phyloP scores from a whole-genome alignment of 768 basidiomycete genomes.

The Kwoniella botswanensis region DNA sequence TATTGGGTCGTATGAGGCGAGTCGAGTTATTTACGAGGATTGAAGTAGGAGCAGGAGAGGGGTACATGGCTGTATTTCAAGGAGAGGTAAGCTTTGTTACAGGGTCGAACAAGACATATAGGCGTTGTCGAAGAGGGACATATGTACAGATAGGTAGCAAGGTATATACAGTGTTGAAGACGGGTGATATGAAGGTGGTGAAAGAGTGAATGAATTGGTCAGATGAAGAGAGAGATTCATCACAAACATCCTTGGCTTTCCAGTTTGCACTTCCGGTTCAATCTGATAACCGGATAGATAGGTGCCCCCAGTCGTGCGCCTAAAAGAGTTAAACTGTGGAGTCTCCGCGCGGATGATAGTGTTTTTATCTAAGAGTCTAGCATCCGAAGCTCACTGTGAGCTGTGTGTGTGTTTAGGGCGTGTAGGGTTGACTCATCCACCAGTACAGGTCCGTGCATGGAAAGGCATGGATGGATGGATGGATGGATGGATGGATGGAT shows the following conservation, averaged over 20 bases:
- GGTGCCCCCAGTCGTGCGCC: background rate
- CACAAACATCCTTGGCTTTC: background rate
- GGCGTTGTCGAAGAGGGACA: background rate
- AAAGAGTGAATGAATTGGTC: background rate
- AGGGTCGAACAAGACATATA: background rate
- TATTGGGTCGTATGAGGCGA: background rate
- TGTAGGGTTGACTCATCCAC: background rate
- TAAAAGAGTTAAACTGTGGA: background rate
- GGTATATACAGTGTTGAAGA: conserved; percentile 4
- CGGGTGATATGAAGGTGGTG: background rate
- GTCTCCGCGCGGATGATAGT: background rate
- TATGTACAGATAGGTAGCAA: background rate
- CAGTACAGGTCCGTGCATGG: background rate
- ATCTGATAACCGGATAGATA: background rate
- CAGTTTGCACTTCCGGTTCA: conserved; percentile 4
- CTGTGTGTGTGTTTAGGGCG: background rate
- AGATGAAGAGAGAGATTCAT: background rate
- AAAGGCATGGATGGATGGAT: background rate
- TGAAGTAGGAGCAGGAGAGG: background rate
- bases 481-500: background rate
- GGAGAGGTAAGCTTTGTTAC: background rate
- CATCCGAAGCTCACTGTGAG: background rate
- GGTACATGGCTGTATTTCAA: background rate
- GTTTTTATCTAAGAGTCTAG: background rate
- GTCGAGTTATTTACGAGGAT: conserved; percentile 1